A percentile compares a stretch with the other conserved stretches of the same genome.
Evolutionary conservation across 176 grass and related monocot species (phyloP).

Genomic region (Aegilops longissima): DNA sequence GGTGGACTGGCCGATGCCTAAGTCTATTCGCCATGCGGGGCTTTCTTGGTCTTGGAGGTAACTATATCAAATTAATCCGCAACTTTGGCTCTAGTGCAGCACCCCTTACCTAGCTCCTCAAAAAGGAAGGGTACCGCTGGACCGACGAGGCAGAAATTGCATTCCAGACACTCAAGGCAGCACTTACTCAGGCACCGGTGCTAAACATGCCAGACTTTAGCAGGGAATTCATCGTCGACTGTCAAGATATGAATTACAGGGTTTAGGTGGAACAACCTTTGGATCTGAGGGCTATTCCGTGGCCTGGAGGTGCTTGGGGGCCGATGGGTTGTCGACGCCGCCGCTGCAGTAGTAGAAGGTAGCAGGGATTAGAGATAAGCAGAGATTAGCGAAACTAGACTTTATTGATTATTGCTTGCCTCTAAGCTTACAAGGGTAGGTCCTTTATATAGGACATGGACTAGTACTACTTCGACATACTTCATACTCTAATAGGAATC

Average conservation of each 20-base stretch:
- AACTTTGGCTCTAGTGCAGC: not conserved
- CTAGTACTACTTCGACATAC: too few species aligned
- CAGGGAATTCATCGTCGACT: not conserved
- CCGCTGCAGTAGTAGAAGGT: too few species aligned
- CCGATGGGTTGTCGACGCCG: too few species aligned
- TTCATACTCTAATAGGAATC: too few species aligned
- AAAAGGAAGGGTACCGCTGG: not conserved
- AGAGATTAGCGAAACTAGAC: too few species aligned
- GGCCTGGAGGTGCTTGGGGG: too few species aligned
- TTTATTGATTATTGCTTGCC: too few species aligned
- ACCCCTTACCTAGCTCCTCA: not conserved
- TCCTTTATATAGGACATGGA: too few species aligned
- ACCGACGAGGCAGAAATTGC: not conserved
- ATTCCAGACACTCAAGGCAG: not conserved
- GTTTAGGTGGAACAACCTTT: not conserved
- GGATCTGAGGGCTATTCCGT: too few species aligned
- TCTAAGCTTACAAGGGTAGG: too few species aligned
- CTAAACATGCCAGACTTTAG: not conserved
- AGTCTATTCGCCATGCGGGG: not conserved
- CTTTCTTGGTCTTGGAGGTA: not conserved
- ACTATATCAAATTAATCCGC: not conserved
- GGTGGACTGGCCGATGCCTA: not conserved
- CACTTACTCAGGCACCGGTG: not conserved
- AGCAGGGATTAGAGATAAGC: too few species aligned
- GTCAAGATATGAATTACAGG: not conserved